phyloP scores from a whole-genome alignment of 208 protist genomes.

The Acanthamoeba healyi region DNA sequence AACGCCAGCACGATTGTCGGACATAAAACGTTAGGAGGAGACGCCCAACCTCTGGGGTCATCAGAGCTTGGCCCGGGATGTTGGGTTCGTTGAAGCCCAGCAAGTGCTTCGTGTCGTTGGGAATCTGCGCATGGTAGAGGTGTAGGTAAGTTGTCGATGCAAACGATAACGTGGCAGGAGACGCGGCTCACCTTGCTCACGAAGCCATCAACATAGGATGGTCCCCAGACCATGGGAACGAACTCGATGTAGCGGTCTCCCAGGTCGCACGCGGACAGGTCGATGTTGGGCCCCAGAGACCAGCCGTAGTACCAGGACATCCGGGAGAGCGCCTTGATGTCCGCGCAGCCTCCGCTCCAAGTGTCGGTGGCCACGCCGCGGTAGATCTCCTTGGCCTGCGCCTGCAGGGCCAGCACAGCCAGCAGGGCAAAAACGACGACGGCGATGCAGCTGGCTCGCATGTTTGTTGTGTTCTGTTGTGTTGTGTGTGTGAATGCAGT shows the following conservation, averaged over 20 bases:
- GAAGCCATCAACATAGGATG: neutral
- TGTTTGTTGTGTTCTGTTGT: neutral
- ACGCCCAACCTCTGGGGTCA: too few relatives aligned
- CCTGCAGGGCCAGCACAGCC: neutral
- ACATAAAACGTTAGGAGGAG: neutral
- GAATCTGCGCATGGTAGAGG: neutral
- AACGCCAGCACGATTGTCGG: neutral
- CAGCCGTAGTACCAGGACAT: constrained; percentile 43
- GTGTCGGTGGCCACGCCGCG: neutral
- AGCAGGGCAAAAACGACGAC: neutral
- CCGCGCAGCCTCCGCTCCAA: neutral
- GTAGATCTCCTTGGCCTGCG: neutral
- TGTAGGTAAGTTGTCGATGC: too few relatives aligned
- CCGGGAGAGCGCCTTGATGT: constrained; percentile 34
- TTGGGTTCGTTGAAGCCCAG: constrained; percentile 46
- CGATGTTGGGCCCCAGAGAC: neutral
- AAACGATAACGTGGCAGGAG: neutral
- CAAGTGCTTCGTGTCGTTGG: neutral
- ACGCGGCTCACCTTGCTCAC: neutral
- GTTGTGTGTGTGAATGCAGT: too few relatives aligned
- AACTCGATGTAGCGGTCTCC: constrained; percentile 1
- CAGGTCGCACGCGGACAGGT: neutral
- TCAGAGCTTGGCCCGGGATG: neutral
- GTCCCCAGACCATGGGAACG: neutral
- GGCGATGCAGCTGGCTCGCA: neutral